Conservation (phyloP, 805 yeast genomes). For the Barnettozyma populi region DNA sequence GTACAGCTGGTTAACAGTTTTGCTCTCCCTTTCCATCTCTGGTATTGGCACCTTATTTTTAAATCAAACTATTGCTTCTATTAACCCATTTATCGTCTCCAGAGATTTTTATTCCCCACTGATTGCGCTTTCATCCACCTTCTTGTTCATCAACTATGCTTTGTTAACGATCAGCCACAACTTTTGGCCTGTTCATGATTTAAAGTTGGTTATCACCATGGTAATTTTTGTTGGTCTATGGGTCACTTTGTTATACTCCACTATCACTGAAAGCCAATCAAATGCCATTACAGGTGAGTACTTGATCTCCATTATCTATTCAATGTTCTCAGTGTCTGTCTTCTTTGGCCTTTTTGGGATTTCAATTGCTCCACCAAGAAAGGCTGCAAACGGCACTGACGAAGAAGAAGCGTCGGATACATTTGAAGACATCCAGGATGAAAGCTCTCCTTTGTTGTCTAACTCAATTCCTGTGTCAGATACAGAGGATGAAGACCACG, state of each 20-base stretch:
- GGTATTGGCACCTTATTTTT: slow-evolving; percentile 30
- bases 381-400: slow-evolving; percentile 9
- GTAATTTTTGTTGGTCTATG: slow-evolving; percentile 55
- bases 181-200: slow-evolving; percentile 46
- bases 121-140: slow-evolving; percentile 40
- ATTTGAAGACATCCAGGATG: slow-evolving; percentile 3
- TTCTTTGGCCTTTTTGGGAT: slow-evolving; percentile 45
- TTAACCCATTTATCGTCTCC: slow-evolving; percentile 48
- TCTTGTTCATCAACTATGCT: slow-evolving; percentile 50
- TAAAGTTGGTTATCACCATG: slow-evolving; percentile 50
- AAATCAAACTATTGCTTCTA: slow-evolving; percentile 34
- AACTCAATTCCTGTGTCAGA: slow-evolving; percentile 15
- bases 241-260: slow-evolving; percentile 46
- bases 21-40: slow-evolving; percentile 49
- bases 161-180: slow-evolving; percentile 38
- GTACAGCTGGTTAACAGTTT: slow-evolving; percentile 48
- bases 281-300: slow-evolving; percentile 45
- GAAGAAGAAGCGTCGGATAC: slow-evolving; percentile 22
- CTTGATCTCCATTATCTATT: slow-evolving; percentile 40
- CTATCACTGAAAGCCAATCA: slow-evolving; percentile 41
- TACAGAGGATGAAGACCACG: slow-evolving; percentile 11
- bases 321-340: slow-evolving; percentile 41
- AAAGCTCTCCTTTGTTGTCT: slow-evolving; percentile 31
- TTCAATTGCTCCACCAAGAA: slow-evolving; percentile 26
- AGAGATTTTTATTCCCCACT: slow-evolving; percentile 45